phyloP scores from a whole-genome alignment of 768 basidiomycete genomes.

The Rhizopogon vesiculosus region DNA sequence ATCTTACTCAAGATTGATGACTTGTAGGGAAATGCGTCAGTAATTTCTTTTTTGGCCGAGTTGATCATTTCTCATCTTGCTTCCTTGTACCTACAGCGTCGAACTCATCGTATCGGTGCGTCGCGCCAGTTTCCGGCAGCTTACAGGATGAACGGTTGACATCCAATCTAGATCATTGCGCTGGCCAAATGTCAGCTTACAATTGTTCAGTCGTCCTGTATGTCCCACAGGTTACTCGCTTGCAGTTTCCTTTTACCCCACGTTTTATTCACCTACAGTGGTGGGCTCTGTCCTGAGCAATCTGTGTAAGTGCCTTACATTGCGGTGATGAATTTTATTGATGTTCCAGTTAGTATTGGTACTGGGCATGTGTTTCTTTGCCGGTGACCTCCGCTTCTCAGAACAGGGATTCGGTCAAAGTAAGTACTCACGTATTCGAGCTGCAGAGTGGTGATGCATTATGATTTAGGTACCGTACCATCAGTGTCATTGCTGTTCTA shows the following conservation, averaged over 20 bases:
- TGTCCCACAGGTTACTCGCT: conserved; percentile 13
- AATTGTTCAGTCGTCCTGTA: conserved; percentile 72
- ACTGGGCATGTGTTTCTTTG: conserved; percentile 31
- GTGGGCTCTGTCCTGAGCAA: conserved; percentile 76
- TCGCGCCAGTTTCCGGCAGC: conserved; percentile 1
- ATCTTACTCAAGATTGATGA: neutral
- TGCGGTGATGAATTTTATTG: conserved; percentile 20
- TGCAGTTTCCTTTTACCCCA: neutral
- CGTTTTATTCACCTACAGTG: conserved; percentile 32
- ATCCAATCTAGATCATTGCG: conserved; percentile 55
- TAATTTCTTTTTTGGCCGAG: neutral
- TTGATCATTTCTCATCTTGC: too few relatives aligned
- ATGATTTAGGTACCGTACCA: conserved; percentile 30
- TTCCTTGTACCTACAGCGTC: conserved; percentile 27
- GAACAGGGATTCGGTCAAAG: conserved; percentile 68
- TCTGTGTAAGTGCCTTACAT: conserved; percentile 37
- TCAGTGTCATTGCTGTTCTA: conserved; percentile 48
- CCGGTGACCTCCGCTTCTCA: conserved; percentile 62
- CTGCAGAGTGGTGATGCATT: neutral
- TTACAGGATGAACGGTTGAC: neutral
- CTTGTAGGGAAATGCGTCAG: conserved; percentile 52
- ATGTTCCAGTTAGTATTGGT: conserved; percentile 77
- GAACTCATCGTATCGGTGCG: conserved; percentile 61
- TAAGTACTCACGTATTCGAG: conserved; percentile 13
- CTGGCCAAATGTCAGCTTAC: conserved; percentile 68